Conservation (phyloP, 1,284 basidiomycete genomes). For the Ustilago sp. region DNA sequence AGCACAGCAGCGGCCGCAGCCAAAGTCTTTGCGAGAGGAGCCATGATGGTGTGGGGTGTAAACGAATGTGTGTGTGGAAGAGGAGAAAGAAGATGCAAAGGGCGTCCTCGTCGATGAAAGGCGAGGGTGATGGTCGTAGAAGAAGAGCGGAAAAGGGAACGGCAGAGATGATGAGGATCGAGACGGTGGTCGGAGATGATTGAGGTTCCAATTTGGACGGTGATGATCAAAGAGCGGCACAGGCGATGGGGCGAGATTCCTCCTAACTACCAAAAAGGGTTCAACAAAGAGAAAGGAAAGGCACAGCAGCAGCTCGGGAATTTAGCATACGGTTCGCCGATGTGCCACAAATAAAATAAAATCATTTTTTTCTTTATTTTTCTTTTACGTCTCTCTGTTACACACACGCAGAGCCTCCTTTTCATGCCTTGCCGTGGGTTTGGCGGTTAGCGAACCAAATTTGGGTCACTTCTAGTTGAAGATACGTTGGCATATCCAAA, state of each 20-base stretch:
- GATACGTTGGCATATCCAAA: too few relatives aligned
- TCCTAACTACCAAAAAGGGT: not conserved
- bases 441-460: too few relatives aligned
- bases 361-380: not conserved
- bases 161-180: not conserved
- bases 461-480: too few relatives aligned
- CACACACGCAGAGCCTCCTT: too few relatives aligned
- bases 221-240: slow-evolving; percentile 3
- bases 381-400: not conserved
- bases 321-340: not conserved
- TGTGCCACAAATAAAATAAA: too few relatives aligned
- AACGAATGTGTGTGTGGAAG: not conserved
- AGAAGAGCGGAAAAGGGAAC: not conserved
- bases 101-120: not conserved
- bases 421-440: too few relatives aligned
- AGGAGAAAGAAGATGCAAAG: not conserved
- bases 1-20: slow-evolving; percentile 22
- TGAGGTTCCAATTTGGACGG: not conserved
- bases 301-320: not conserved
- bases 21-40: slow-evolving; percentile 28
- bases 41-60: slow-evolving; percentile 14
- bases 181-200: slow-evolving; percentile 4
- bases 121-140: slow-evolving; percentile 2
- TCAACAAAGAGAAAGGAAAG: not conserved
- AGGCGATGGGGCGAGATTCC: not conserved